Conservation (phyloP, 768 basidiomycete genomes). For the Artomyces pyxidatus region DNA sequence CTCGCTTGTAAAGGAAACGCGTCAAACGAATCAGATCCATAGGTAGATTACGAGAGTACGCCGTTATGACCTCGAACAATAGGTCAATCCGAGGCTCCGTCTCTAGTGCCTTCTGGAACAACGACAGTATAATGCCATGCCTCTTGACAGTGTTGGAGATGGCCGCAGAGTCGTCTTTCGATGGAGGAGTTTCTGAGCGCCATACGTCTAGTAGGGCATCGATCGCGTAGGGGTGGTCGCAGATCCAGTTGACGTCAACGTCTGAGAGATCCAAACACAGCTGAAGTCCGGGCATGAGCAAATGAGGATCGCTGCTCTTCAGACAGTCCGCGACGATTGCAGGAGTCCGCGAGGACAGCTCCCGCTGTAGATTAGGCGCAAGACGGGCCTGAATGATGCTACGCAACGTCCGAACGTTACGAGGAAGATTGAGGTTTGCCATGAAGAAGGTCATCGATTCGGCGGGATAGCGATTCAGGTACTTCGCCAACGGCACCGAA, state of each 20-base stretch:
- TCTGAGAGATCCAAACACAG: slow-evolving; percentile 70
- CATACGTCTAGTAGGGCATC: slow-evolving; percentile 70
- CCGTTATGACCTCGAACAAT: slow-evolving; percentile 76
- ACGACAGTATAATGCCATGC: slow-evolving; percentile 58
- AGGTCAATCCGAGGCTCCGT: slow-evolving; percentile 76
- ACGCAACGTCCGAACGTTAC: slow-evolving; percentile 75
- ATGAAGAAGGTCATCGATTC: slow-evolving; percentile 86
- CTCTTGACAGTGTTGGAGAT: slow-evolving; percentile 48
- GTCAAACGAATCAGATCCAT: slow-evolving; percentile 75
- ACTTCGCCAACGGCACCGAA: slow-evolving; percentile 85
- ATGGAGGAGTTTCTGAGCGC: slow-evolving; percentile 39
- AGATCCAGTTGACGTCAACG: slow-evolving; percentile 63
- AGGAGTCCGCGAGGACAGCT: slow-evolving; percentile 54
- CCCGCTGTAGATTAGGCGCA: slow-evolving; percentile 67
- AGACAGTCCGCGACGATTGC: slow-evolving; percentile 45
- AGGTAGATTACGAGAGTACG: slow-evolving; percentile 73
- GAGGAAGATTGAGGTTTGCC: slow-evolving; percentile 65
- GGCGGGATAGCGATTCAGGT: slow-evolving; percentile 81
- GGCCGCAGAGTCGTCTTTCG: slow-evolving; percentile 27
- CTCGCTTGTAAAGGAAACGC: slow-evolving; percentile 81
- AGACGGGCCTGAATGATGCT: slow-evolving; percentile 74
- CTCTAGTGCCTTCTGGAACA: slow-evolving; percentile 69
- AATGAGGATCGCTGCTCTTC: slow-evolving; percentile 37
- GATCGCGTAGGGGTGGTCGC: slow-evolving; percentile 56
- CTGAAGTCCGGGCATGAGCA: slow-evolving; percentile 63